Evolutionary conservation across 108 stramenopile genomes (phyloP), one percentile per base, ranked within the genome.

Genomic region (Asterionellopsis glacialis): DNA sequence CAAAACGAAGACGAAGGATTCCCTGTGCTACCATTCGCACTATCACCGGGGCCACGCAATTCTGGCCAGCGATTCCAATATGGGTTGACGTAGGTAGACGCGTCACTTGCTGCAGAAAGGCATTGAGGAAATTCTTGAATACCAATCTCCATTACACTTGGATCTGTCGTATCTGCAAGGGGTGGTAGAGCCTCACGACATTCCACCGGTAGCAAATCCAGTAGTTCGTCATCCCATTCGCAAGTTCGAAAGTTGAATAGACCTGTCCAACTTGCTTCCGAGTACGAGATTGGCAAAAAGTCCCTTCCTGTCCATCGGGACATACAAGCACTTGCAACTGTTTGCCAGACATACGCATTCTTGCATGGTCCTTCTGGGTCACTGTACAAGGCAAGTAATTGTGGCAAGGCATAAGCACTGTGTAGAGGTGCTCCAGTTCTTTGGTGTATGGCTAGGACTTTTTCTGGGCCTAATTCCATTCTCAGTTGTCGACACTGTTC

Each of bases 211-310:
- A 88, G 59, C 24, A 86, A 48, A 9, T 45, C 33, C 14, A 87
- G 16, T 9, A 64, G 68, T 23, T 60, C 55, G 38, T 67, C 62
- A 33, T 87, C 77, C 73, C 83, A 89, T 6, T 54, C 41, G 57
- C 87, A 87, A 12, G 70, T 70, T 18, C 68, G 65, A 69, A 88
- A 76, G 55, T 93, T 76, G 28, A 93, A 42, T 57, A 93, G 60
- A 26, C 91, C 91, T 7, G 88, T 90, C 91, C 91, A 93, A 57
- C 80, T 82, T 12, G 91, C 91, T 69, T 93, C 91, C 22, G 86
- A 88, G 71, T 80, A 90, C 2, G 87, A 87, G 19, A 92, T 78
- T 10, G 87, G 83, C 26, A 84, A 57, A 15, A 50, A 26, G 0
- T 39, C 38, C 33, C 44, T 52, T 11, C 75, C 81, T n/a, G 61